Percentiles rank a stretch among this genome's conserved stretches.
Evolutionary conservation across 768 basidiomycete genomes (phyloP).

Genomic region (Cystobasidium ongulense): DNA sequence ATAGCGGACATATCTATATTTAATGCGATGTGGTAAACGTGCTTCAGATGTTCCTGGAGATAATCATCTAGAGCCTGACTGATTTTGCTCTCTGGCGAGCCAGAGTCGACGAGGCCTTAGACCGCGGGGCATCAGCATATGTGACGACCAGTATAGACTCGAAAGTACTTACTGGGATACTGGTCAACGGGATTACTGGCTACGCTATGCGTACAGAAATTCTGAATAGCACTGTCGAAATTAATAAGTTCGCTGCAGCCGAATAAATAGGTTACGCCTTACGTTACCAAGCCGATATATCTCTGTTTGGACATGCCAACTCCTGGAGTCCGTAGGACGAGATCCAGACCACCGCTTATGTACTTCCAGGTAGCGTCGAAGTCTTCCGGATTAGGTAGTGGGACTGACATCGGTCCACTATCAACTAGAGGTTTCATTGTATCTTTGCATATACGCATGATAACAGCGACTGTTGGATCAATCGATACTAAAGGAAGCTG

Average conservation of each 20-base stretch:
- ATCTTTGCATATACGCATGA: too few species aligned
- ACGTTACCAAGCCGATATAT: not conserved
- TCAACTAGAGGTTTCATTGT: too few species aligned
- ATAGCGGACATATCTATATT: slow-evolving; percentile 71
- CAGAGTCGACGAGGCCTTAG: too few species aligned
- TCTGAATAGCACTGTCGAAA: not conserved
- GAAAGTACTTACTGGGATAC: too few species aligned
- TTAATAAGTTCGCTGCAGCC: not conserved
- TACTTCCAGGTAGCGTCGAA: not conserved
- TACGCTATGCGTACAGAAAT: not conserved
- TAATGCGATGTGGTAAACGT: slow-evolving; percentile 56
- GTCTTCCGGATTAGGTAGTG: not conserved
- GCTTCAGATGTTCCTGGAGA: not conserved
- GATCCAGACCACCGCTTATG: not conserved
- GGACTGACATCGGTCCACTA: not conserved
- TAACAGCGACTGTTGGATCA: too few species aligned
- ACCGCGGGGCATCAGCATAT: too few species aligned
- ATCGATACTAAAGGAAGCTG: too few species aligned
- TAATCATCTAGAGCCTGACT: not conserved
- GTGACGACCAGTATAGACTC: too few species aligned
- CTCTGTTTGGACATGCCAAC: not conserved
- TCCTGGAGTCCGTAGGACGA: not conserved
- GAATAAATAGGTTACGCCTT: too few species aligned
- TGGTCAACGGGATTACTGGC: too few species aligned
- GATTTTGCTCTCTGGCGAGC: too few species aligned